Evolutionary conservation across 371 early-diverging fungal genomes (phyloP).

Genomic region (Saksenaea vasiformis): DNA sequence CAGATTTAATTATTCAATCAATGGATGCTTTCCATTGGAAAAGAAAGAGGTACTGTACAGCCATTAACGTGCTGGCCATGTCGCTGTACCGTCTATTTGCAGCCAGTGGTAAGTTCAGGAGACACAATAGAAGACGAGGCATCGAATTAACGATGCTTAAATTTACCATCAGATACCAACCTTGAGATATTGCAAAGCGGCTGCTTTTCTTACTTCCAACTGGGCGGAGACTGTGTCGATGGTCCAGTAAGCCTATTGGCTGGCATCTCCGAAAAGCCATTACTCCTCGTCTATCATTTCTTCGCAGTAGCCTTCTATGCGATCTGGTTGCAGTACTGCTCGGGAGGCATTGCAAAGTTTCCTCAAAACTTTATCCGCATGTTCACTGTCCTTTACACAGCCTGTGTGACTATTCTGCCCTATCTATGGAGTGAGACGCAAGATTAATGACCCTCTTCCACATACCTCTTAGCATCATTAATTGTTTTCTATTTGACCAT

Average conservation of each 20-base stretch:
- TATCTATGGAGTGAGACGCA: constrained; percentile 40
- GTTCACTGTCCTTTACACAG: constrained; percentile 52
- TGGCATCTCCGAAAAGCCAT: constrained; percentile 67
- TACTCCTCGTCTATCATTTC: constrained; percentile 75
- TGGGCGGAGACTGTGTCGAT: constrained; percentile 77
- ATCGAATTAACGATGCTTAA: not conserved
- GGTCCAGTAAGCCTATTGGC: constrained; percentile 84
- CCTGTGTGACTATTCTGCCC: constrained; percentile 58
- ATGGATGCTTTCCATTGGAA: constrained; percentile 73
- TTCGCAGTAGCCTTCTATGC: constrained; percentile 83
- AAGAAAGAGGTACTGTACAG: constrained; percentile 70
- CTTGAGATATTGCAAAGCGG: constrained; percentile 74
- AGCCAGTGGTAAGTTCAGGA: constrained; percentile 35
- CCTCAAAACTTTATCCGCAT: constrained; percentile 45
- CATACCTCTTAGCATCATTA: not conserved
- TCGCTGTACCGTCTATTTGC: constrained; percentile 90
- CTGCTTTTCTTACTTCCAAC: constrained; percentile 82
- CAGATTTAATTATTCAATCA: constrained; percentile 47
- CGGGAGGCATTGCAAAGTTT: constrained; percentile 37
- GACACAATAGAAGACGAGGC: not conserved
- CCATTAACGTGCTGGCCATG: constrained; percentile 88
- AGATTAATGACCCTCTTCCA: constrained; percentile 9
- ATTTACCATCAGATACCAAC: constrained; percentile 20
- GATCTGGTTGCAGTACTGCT: constrained; percentile 43
- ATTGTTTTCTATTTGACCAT: not conserved